Conservation (phyloP, 139 green algal genomes). For the Spirogloea muscicola region DNA sequence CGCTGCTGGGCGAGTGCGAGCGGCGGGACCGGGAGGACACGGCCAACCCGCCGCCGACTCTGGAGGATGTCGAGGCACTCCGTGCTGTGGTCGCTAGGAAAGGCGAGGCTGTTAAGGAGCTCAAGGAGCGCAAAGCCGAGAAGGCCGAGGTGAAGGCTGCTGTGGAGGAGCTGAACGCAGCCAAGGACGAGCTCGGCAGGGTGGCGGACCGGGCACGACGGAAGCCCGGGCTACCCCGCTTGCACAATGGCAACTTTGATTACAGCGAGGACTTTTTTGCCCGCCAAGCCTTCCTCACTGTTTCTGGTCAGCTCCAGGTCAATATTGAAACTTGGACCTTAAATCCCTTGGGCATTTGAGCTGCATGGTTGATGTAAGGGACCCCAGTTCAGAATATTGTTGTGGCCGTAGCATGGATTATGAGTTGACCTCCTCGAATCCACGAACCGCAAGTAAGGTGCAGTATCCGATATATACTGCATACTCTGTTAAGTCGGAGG, state of each 20-base stretch:
- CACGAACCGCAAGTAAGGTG: too few species aligned
- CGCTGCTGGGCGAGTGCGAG: constrained; percentile 57
- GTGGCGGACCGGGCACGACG: constrained; percentile 54
- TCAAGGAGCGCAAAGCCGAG: constrained; percentile 65
- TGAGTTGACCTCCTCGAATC: too few species aligned
- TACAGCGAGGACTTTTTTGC: constrained; percentile 95
- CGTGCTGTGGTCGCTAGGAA: constrained; percentile 38
- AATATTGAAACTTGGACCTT: background rate
- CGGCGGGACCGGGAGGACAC: constrained; percentile 5
- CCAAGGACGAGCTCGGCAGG: constrained; percentile 65
- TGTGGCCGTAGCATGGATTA: too few species aligned
- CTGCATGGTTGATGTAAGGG: too few species aligned
- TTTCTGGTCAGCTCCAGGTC: constrained; percentile 79
- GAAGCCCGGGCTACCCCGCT: constrained; percentile 23
- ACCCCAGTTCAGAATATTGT: too few species aligned
- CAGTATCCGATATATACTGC: too few species aligned
- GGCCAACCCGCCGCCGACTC: constrained; percentile 15
- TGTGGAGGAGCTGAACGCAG: constrained; percentile 26
- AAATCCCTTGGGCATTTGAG: too few species aligned
- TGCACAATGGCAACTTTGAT: constrained; percentile 63
- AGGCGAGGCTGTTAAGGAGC: constrained; percentile 51
- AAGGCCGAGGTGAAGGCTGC: constrained; percentile 55
- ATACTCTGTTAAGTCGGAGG: too few species aligned
- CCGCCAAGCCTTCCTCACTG: constrained; percentile 83
- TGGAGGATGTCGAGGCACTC: constrained; percentile 57